These are phyloP conservation scores for Nicotiana sylvestris DNA, from an alignment of 257 asterid genomes.

Conservation along the genomic window DNA sequence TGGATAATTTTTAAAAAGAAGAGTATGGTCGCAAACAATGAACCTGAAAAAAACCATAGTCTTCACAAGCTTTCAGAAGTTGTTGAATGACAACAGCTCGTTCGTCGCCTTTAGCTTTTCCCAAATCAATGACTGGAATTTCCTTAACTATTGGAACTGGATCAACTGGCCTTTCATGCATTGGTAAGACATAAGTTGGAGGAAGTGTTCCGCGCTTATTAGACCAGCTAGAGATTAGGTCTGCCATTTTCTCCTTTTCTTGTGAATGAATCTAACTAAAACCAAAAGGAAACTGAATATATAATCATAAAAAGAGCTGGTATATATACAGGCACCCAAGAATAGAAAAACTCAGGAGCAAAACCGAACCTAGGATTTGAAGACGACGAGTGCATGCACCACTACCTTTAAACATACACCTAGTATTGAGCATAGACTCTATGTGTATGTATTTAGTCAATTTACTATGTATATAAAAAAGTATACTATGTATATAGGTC, in stretches of 20 bases:
- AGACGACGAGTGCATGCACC: too few relatives aligned
- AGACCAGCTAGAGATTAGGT: neutral
- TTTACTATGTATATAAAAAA: too few relatives aligned
- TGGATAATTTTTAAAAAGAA: too few relatives aligned
- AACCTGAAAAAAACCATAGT: conserved; percentile 11
- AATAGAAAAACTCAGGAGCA: too few relatives aligned
- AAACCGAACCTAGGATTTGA: too few relatives aligned
- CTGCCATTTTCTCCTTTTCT: neutral
- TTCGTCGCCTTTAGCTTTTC: neutral
- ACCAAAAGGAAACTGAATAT: neutral
- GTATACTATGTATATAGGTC: too few relatives aligned
- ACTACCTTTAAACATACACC: too few relatives aligned
- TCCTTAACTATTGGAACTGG: neutral
- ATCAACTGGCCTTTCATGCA: neutral
- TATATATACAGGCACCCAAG: too few relatives aligned
- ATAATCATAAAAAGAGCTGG: neutral
- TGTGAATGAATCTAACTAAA: neutral
- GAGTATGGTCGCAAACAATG: too few relatives aligned
- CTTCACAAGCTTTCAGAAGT: conserved; percentile 5
- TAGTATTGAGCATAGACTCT: too few relatives aligned
- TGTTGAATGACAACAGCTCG: neutral
- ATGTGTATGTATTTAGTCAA: too few relatives aligned
- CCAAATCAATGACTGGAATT: conserved; percentile 13
- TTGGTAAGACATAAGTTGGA: neutral
- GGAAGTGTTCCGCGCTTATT: neutral